These are phyloP conservation scores for Penicillium glabrum DNA, from an alignment of 2,329 filamentous ascomycete species.

Conservation along the genomic window DNA sequence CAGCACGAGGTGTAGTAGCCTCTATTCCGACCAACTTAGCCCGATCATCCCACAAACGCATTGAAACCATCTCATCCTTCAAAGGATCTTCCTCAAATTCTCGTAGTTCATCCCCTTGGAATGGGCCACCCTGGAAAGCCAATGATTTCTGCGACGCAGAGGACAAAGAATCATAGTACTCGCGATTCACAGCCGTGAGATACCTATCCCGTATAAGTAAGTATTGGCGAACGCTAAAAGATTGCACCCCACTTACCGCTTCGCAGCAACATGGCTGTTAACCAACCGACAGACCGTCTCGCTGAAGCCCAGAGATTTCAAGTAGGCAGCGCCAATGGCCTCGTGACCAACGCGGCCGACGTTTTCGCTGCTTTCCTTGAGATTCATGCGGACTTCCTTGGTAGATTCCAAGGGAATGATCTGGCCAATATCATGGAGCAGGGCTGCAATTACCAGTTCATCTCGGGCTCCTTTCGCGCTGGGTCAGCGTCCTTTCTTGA, in stretches of 20 bases:
- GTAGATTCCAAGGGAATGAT: slow-evolving; percentile 38
- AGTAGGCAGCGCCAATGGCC: slow-evolving; percentile 37
- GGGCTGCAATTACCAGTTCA: slow-evolving; percentile 36
- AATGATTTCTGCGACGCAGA: slow-evolving; percentile 39
- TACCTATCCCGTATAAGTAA: slow-evolving; percentile 25
- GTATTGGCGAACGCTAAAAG: background rate
- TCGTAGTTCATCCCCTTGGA: slow-evolving; percentile 29
- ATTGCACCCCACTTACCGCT: slow-evolving; percentile 20
- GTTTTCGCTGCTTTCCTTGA: slow-evolving; percentile 26
- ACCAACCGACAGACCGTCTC: slow-evolving; percentile 38
- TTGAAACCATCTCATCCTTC: slow-evolving; percentile 35
- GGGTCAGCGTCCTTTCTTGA: background rate
- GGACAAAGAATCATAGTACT: slow-evolving; percentile 37
- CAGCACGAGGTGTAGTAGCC: slow-evolving; percentile 26
- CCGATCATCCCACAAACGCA: slow-evolving; percentile 40
- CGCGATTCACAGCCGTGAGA: slow-evolving; percentile 34
- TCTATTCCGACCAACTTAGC: slow-evolving; percentile 34
- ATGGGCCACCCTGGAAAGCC: slow-evolving; percentile 40
- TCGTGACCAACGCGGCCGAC: slow-evolving; percentile 42
- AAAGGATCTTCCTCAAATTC: slow-evolving; percentile 33
- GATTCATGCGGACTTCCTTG: slow-evolving; percentile 29
- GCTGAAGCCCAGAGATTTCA: slow-evolving; percentile 35
- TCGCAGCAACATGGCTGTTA: slow-evolving; percentile 41
- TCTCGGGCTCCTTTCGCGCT: slow-evolving; percentile 16
- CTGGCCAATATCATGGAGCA: slow-evolving; percentile 46